Evolutionary conservation across 108 stramenopile species (phyloP), one percentile per base, ranked within the genome.

Genomic region (Stephanodiscus triporus): DNA sequence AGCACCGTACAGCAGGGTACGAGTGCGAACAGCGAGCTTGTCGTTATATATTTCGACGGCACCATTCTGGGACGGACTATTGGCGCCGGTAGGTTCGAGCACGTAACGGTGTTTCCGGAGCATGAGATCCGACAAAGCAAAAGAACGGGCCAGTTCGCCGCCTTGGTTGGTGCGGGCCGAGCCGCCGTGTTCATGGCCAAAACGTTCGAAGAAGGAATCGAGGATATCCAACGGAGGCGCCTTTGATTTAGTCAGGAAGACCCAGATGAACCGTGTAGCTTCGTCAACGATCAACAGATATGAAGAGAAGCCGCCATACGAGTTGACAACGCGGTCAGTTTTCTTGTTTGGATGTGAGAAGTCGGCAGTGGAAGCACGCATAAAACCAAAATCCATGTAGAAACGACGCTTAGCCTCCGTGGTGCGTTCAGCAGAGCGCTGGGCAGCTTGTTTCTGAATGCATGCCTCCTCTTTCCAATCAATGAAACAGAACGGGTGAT

Each of bases 301-400:
- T 5, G 22, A 23, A 24, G 20, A 24, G 23, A 24, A 55, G 2
- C 54, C 54, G 24, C 5, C 54, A 23, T 23, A 55, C 10, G 54
- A 55, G n/a, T 2, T 24, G 20, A 55, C 54, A 11, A 55, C 6
- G 10, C 54, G 54, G 24, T 55, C 54, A 5, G 32, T 34, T 34
- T 16, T 49, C 48, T 49, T 49, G 48, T 49, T 19, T 2, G 48
- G 48, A 19, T 7, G 48, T 6, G 6, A 19, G 48, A 19, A 49
- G 6, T 49, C 48, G 3, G 20, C 2, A 7, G 49, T 32, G 9
- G 70, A 60, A 2, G 70, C 70, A n/a, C 70, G 38, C n/a, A 70
- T 20, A 22, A 70, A 70, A 23, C 70, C 70, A 70, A 58, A 70
- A 58, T 70, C 68, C 37, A 58, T 38, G 58, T 70, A 58, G n/a